A percentile compares a stretch with the other conserved stretches of the same genome.
Conservation (phyloP, 345 rosid species). For the Pugionium cornutum region DNA sequence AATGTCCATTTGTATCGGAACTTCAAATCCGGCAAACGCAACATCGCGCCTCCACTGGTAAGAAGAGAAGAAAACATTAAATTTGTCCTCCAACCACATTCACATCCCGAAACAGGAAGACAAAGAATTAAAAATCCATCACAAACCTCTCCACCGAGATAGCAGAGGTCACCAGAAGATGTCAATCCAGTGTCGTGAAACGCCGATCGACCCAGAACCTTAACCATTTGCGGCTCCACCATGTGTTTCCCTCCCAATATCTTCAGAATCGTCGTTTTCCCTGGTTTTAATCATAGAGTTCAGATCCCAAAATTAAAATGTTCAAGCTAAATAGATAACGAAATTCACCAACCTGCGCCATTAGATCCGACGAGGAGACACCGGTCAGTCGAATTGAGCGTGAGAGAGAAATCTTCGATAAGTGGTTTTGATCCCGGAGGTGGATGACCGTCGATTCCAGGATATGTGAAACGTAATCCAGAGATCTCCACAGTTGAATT, state of each 20-base stretch:
- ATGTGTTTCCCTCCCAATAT: conserved; percentile 94
- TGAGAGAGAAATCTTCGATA: conserved; percentile 65
- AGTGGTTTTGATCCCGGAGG: conserved; percentile 82
- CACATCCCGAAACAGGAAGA: background rate
- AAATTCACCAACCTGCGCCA: conserved; percentile 69
- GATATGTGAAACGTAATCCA: conserved; percentile 86
- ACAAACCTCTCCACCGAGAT: conserved; percentile 95
- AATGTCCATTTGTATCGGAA: conserved; percentile 93
- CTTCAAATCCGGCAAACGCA: conserved; percentile 96
- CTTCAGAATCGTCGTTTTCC: conserved; percentile 90
- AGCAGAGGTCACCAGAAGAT: conserved; percentile 86
- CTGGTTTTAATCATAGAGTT: conserved; percentile 30
- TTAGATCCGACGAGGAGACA: conserved; percentile 98
- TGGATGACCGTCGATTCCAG: conserved; percentile 93
- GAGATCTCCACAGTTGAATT: conserved; percentile 62
- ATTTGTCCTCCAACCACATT: conserved; percentile 8
- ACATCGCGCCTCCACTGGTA: conserved; percentile 95
- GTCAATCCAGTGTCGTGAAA: conserved; percentile 87
- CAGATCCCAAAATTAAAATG: background rate
- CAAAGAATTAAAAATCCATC: background rate
- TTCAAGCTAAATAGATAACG: background rate
- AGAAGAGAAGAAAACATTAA: conserved; percentile 3
- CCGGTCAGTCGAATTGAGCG: conserved; percentile 66
- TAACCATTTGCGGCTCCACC: conserved; percentile 97
- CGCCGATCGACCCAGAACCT: conserved; percentile 80